Base-by-base conservation (phyloP, 1,284 basidiomycete species). In the Psilocybe mexicana region DNA sequence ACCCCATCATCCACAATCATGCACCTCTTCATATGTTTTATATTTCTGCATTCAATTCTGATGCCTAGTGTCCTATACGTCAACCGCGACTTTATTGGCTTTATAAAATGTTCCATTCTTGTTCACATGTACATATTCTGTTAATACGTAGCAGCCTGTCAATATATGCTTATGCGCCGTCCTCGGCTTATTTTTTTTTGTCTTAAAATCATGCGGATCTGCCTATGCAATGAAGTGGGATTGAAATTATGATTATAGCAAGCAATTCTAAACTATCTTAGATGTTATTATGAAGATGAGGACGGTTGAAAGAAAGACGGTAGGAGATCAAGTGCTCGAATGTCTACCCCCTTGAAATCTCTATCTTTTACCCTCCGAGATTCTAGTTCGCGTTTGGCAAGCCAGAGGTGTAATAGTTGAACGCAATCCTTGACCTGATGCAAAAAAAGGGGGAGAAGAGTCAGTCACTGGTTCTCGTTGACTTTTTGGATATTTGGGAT, bases 341-440 rank as follows among this genome's bases (percentile, higher is more conserved):
- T 66, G 64, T 91, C 88, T 7, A 92, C 80, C 0, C 85, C 87
- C n/a, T 77, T 75, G 67, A 92, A 92, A 40, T 88, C 81, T 57
- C 82, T 77, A 65, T 79, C 87, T 72, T 85, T 86, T 30, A 92
- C 81, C 14, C 76, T 75, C 11, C 89, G 77, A 2, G 82, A 84
- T 64, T 86, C 83, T 4, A 90, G 73, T 65, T 92, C 89, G 23
- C 81, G 83, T 67, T 88, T 87, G 3, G 84, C 78, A 3, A 90
- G 78, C 71, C 82, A 89, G 3, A 88, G 74, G 63, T 90, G 85
- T 8, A 87, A 71, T 4, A 92, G 76, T 43, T 85, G 79, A 2
- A 90, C 49, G 50, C 82, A 82, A 60, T 91, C 89, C 67, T 85
- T 87, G 2, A 78, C 80, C 87, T 88, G 26, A 18, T 18, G 18